Evolutionary conservation across 139 green algal species (phyloP).

Genomic region (Zygnema cylindricum): DNA sequence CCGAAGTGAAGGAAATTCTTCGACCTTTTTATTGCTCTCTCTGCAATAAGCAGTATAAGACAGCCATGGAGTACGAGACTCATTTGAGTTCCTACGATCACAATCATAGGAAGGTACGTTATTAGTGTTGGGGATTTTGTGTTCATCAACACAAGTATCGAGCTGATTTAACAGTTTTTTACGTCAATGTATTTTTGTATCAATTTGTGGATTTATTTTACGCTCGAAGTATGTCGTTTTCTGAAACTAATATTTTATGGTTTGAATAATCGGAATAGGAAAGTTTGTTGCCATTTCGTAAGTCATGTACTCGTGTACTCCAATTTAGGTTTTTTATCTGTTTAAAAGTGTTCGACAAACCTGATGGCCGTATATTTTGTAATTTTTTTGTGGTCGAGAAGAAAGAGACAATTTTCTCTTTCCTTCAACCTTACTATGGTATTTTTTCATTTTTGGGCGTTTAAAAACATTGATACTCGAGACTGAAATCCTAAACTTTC

Average conservation of each 20-base stretch:
- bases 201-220: background rate
- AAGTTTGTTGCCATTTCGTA: background rate
- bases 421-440: no score
- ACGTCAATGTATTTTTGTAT: conserved; percentile 9
- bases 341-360: background rate
- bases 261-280: background rate
- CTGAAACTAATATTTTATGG: background rate
- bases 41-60: conserved; percentile 91
- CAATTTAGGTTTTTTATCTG: no score
- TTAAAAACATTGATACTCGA: no score
- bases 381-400: background rate
- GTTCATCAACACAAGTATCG: background rate
- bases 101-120: conserved; percentile 59
- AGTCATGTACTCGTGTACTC: background rate
- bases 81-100: conserved; percentile 87
- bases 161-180: background rate
- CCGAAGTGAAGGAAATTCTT: conserved; percentile 76
- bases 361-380: background rate
- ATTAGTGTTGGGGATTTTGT: background rate
- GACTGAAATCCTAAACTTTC: no score
- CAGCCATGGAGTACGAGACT: conserved; percentile 80
- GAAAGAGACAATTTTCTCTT: no score
- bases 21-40: conserved; percentile 87
- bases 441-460: no score
- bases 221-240: background rate